Evolutionary conservation across 257 asterid genomes (phyloP).

Genomic region (Lantana camara): DNA sequence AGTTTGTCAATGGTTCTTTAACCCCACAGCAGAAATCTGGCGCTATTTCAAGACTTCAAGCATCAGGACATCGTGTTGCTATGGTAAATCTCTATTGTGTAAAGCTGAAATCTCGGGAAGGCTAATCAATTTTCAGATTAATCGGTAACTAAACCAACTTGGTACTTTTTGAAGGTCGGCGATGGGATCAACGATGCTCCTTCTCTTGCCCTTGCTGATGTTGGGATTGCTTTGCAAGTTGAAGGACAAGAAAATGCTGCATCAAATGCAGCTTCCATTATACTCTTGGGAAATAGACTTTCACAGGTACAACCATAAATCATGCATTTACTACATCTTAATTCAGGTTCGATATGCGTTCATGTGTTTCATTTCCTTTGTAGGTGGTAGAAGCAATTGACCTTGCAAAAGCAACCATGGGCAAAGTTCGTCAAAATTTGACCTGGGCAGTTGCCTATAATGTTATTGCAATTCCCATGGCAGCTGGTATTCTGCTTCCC

Average conservation of each 20-base stretch:
- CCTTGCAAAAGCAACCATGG: conserved; percentile 88
- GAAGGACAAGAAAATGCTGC: conserved; percentile 99
- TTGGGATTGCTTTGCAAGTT: conserved; percentile 90
- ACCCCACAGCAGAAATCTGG: conserved; percentile 86
- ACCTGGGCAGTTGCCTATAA: conserved; percentile 96
- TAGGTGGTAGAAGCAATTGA: conserved; percentile 93
- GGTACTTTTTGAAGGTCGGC: conserved; percentile 75
- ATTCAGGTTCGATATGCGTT: conserved; percentile 7
- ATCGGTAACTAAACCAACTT: conserved; percentile 11
- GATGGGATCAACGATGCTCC: conserved; percentile 99
- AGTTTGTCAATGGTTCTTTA: conserved; percentile 71
- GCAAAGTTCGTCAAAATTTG: conserved; percentile 88
- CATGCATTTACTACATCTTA: not conserved
- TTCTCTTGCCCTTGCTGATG: conserved; percentile 96
- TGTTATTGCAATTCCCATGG: conserved; percentile 82
- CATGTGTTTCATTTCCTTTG: conserved; percentile 25
- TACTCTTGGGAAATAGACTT: conserved; percentile 87
- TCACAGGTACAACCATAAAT: conserved; percentile 59
- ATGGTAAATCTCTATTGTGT: conserved; percentile 57
- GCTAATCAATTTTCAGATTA: not conserved
- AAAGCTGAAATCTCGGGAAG: not conserved
- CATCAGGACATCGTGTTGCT: conserved; percentile 84
- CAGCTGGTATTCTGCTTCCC: conserved; percentile 93
- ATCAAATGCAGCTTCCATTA: conserved; percentile 92
- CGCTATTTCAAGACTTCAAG: conserved; percentile 71